A percentile compares a stretch with the other conserved stretches of the same genome.
Evolutionary conservation across 208 protist species (phyloP).

Genomic region (Phytomonas francai): DNA sequence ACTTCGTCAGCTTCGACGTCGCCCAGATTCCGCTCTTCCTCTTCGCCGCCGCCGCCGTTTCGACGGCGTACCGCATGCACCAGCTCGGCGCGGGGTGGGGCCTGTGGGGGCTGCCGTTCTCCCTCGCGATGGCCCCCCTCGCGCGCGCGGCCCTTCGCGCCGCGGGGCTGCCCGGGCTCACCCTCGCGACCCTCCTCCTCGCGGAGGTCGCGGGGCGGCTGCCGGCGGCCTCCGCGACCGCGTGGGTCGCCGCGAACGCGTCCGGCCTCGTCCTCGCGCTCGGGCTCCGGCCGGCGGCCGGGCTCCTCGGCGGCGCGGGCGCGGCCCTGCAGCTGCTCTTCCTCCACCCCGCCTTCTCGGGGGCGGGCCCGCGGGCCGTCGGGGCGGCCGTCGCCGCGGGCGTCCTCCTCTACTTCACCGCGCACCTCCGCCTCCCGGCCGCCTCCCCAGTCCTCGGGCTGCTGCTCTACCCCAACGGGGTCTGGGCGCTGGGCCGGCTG

Average conservation of each 20-base stretch:
- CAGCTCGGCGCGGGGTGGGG: conserved; percentile 25
- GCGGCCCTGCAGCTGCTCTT: conserved; percentile 38
- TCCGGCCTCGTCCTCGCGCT: conserved; percentile 46
- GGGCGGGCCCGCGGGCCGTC: conserved; percentile 11
- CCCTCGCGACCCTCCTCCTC: conserved; percentile 12
- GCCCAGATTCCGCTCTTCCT: conserved; percentile 48
- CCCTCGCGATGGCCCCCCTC: conserved; percentile 12
- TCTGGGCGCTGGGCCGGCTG: conserved; percentile 36
- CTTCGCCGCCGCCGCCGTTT: conserved; percentile 45
- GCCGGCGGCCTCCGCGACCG: conserved; percentile 9
- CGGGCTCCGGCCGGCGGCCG: conserved; percentile 41
- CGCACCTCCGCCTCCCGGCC: conserved; percentile 18
- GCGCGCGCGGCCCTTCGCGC: conserved; percentile 17
- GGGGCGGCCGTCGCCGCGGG: conserved; percentile 21
- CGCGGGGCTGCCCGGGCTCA: conserved; percentile 9
- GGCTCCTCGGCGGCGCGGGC: conserved; percentile 35
- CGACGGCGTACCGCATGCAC: conserved; percentile 49
- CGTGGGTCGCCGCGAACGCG: conserved; percentile 44
- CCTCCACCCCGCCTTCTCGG: conserved; percentile 24
- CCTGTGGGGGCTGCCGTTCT: conserved; percentile 18
- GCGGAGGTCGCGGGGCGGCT: conserved; percentile 11
- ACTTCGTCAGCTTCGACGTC: conserved; percentile 56
- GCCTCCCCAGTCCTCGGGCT: conserved; percentile 29
- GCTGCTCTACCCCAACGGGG: conserved; percentile 52
- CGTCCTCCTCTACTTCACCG: conserved; percentile 24